phyloP scores from a whole-genome alignment of 1,284 basidiomycete species.

The Baeospora myosura region DNA sequence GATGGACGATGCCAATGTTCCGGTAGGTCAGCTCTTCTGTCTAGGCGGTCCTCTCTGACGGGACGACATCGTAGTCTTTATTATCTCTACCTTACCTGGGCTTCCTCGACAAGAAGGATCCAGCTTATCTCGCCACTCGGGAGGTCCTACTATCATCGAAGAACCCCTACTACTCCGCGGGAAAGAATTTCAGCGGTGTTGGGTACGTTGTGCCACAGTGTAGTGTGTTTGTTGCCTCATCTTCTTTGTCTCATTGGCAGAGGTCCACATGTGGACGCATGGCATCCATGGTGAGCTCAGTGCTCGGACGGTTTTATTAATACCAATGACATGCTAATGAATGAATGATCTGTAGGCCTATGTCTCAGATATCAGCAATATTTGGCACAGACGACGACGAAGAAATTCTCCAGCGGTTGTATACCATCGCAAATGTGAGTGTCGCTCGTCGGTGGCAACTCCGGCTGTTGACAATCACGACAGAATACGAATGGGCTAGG shows the following conservation, averaged over 20 bases:
- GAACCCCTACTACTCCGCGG: constrained; percentile 66
- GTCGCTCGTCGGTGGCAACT: constrained; percentile 1
- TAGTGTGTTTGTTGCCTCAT: constrained; percentile 1
- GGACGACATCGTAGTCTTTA: constrained; percentile 50
- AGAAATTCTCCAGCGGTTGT: constrained; percentile 56
- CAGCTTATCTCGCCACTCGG: constrained; percentile 55
- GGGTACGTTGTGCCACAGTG: constrained; percentile 53
- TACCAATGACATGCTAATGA: not conserved
- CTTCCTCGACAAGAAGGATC: constrained; percentile 54
- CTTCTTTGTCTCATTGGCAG: constrained; percentile 25
- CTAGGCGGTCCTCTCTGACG: not conserved
- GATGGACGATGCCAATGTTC: constrained; percentile 80
- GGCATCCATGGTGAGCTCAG: constrained; percentile 54
- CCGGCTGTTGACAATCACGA: constrained; percentile 10
- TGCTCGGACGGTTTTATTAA: not conserved
- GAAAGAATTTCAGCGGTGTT: constrained; percentile 57
- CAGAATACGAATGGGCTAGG: constrained; percentile 70
- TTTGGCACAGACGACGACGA: constrained; percentile 65
- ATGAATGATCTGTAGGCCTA: constrained; percentile 39
- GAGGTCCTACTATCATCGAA: constrained; percentile 50
- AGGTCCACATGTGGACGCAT: constrained; percentile 66
- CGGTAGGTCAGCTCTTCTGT: constrained; percentile 36
- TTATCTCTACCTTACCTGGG: constrained; percentile 73
- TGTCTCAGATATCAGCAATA: constrained; percentile 69
- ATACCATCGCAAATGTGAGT: constrained; percentile 59